A percentile compares a stretch with the other conserved stretches of the same genome.
These are phyloP conservation scores for Umbellularia californica DNA, from an alignment of 164 flowering plant genomes.

Conservation along the genomic window DNA sequence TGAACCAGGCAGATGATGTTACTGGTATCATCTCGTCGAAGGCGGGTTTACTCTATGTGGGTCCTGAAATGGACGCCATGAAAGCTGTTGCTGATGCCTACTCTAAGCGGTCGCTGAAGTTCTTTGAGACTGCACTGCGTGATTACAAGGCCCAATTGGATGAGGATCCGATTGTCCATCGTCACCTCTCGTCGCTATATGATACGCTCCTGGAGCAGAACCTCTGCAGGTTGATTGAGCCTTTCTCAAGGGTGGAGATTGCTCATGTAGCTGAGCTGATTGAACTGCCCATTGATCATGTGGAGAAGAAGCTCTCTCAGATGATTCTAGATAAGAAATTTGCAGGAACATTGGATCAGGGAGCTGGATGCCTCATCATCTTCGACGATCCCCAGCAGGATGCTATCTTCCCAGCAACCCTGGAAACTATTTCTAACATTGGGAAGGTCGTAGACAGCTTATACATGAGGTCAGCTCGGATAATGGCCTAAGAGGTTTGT, in stretches of 20 bases:
- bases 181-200: slow-evolving; percentile 64
- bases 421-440: slow-evolving; percentile 60
- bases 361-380: slow-evolving; percentile 63
- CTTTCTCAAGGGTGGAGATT: slow-evolving; percentile 67
- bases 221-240: slow-evolving; percentile 65
- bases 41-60: slow-evolving; percentile 56
- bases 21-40: slow-evolving; percentile 64
- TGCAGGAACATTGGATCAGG: slow-evolving; percentile 62
- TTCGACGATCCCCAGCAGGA: slow-evolving; percentile 57
- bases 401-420: slow-evolving; percentile 52
- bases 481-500: slow-evolving; percentile 35
- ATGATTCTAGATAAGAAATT: slow-evolving; percentile 69
- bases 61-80: slow-evolving; percentile 70
- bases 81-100: slow-evolving; percentile 70
- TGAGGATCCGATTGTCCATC: slow-evolving; percentile 67
- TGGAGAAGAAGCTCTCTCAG: slow-evolving; percentile 63
- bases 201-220: slow-evolving; percentile 67
- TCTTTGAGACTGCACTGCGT: slow-evolving; percentile 49
- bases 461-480: slow-evolving; percentile 52
- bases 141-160: slow-evolving; percentile 56
- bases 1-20: slow-evolving; percentile 65
- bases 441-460: slow-evolving; percentile 68
- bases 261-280: slow-evolving; percentile 54
- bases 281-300: slow-evolving; percentile 51
- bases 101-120: slow-evolving; percentile 50